Percentiles rank a stretch among this genome's conserved stretches.
These are phyloP conservation scores for Neodidymelliopsis sp. DNA, from an alignment of 2,329 filamentous ascomycete species.

Conservation along the genomic window DNA sequence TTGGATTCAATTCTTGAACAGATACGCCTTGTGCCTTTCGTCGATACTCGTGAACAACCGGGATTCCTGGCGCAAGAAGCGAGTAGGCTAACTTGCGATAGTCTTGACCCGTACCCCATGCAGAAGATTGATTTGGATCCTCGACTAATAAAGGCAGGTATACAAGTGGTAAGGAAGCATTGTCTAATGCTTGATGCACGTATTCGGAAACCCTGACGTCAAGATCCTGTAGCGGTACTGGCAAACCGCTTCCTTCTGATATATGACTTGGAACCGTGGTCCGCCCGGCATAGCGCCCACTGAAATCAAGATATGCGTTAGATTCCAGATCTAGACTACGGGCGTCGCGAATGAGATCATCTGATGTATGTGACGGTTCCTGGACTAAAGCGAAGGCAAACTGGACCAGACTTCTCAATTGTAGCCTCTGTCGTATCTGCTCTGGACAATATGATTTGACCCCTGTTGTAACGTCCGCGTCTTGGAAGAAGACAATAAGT, in stretches of 20 bases:
- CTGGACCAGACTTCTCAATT: conserved; percentile 50
- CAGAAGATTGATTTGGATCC: conserved; percentile 52
- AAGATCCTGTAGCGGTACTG: conserved; percentile 29
- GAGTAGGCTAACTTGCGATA: conserved; percentile 52
- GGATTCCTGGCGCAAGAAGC: conserved; percentile 31
- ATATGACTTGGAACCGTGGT: conserved; percentile 13
- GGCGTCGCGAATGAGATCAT: conserved; percentile 36
- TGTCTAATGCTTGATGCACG: conserved; percentile 31
- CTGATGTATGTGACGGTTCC: conserved; percentile 40
- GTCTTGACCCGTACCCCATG: conserved; percentile 51
- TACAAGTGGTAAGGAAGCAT: conserved; percentile 47
- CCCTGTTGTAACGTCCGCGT: conserved; percentile 58
- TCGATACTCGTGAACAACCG: conserved; percentile 46
- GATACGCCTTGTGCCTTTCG: conserved; percentile 46
- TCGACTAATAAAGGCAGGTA: conserved; percentile 71
- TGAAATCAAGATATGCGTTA: conserved; percentile 39
- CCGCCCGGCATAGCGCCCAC: conserved; percentile 34
- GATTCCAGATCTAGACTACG: conserved; percentile 26
- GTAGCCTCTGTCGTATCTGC: conserved; percentile 56
- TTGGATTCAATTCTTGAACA: conserved; percentile 24
- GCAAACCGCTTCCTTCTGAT: background rate
- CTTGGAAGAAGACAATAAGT: conserved; percentile 72
- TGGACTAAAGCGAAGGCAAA: conserved; percentile 52
- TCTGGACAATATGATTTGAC: conserved; percentile 53
- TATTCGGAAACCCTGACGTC: conserved; percentile 46